Percentiles rank a stretch among this genome's conserved stretches.
phyloP scores from a whole-genome alignment of 2,329 filamentous ascomycete species.

The Scytalidium sp. region DNA sequence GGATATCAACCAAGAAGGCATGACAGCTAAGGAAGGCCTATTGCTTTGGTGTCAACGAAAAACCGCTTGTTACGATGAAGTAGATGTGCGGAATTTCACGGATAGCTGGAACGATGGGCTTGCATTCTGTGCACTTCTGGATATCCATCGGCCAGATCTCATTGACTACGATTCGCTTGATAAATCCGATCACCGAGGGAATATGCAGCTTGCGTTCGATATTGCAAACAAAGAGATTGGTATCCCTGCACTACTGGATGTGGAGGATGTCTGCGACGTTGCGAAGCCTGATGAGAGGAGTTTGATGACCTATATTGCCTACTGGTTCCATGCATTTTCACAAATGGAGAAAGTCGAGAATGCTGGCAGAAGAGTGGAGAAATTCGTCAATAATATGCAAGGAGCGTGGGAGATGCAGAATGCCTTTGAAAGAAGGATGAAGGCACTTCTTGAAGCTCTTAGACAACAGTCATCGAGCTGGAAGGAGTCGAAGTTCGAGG shows the following conservation, averaged over 20 bases:
- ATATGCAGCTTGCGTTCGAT: slow-evolving; percentile 98
- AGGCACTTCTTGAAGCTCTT: slow-evolving; percentile 73
- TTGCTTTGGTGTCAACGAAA: slow-evolving; percentile 97
- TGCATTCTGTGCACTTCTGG: slow-evolving; percentile 91
- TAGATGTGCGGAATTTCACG: slow-evolving; percentile 93
- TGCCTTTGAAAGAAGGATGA: slow-evolving; percentile 89
- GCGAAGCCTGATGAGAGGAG: slow-evolving; percentile 93
- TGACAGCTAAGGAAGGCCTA: slow-evolving; percentile 95
- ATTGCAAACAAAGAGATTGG: slow-evolving; percentile 95
- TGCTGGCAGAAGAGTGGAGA: slow-evolving; percentile 91
- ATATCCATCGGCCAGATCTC: slow-evolving; percentile 94
- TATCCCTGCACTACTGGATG: slow-evolving; percentile 91
- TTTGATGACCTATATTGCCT: slow-evolving; percentile 99
- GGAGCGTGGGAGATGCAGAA: slow-evolving; percentile 99
- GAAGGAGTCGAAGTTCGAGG: slow-evolving; percentile 79
- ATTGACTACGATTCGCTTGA: slow-evolving; percentile 96
- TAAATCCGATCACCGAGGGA: slow-evolving; percentile 89
- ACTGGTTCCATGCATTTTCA: slow-evolving; percentile 99
- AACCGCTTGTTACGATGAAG: slow-evolving; percentile 96
- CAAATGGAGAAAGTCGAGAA: slow-evolving; percentile 99
- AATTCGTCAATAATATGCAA: slow-evolving; percentile 98
- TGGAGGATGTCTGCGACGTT: slow-evolving; percentile 97
- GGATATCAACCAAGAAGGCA: slow-evolving; percentile 96
- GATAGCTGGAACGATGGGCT: slow-evolving; percentile 96
- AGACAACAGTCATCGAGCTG: slow-evolving; percentile 70